Base-by-base conservation (phyloP, 1,284 basidiomycete genomes). In the Ceratobasidium sp. region DNA sequence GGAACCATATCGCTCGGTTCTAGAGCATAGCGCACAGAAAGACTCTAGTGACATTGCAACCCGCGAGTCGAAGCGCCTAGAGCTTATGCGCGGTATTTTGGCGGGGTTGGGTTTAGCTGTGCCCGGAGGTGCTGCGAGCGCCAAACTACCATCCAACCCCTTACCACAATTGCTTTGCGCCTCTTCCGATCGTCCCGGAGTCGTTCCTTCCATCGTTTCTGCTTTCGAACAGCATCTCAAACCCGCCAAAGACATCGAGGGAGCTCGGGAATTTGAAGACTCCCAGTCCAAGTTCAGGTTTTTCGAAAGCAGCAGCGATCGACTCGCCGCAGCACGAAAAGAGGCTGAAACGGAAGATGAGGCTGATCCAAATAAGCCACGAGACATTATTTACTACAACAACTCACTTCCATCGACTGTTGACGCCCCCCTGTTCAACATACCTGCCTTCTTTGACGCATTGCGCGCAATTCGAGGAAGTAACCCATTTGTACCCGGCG, bases 231-330 rank as follows among this genome's bases (percentile, higher is more conserved):
- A 60, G 1, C 41, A 50, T 81, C 81, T 24, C 77, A 83, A 1
- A 79, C 83, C 11, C 67, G 79, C 48, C 76, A 81, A 22, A 81
- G 78, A 15, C 77, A 78, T 5, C 22, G 57, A 48, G 3, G 80
- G 82, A 47, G 78, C 84, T 15, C 79, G 79, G 74, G 74, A 84
- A 27, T 82, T 91, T 74, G 82, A 87, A 76, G 93, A 93, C 78
- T 82, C 83, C 1, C 88, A 89, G 76, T 94, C 97, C 81, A 89
- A 87, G 8, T 91, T 97, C 80, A 83, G 85, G 48, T 91, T 93
- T 41, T 69, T 69, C 22, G 27, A 11, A 9, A 47, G 66, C 27
- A 24, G 33, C 11, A 56, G 36, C 51, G 66, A 41, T 56, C 36
- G 66, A 31, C 31, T 57, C 9, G 66, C 66, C 45, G 75, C 83